Conservation (phyloP, 345 rosid genomes). For the Eucalyptus urophylla region DNA sequence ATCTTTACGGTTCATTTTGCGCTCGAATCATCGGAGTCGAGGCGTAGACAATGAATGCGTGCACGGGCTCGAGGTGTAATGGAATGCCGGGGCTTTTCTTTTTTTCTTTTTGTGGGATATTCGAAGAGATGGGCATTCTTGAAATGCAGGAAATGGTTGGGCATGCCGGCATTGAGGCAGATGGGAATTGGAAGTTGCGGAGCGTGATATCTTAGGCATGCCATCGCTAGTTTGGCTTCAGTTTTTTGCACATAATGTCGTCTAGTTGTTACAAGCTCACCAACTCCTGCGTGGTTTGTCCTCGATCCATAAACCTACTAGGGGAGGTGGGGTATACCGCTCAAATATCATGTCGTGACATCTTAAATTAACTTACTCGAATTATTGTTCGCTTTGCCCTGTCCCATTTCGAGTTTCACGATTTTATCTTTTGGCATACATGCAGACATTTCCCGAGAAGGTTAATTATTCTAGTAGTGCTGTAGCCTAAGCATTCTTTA, state of each 20-base stretch:
- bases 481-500: no score
- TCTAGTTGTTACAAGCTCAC: neutral
- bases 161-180: neutral
- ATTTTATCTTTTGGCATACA: no score
- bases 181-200: neutral
- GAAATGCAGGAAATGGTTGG: neutral
- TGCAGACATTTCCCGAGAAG: no score
- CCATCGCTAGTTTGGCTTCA: neutral
- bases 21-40: neutral
- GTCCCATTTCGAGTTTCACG: fast-evolving
- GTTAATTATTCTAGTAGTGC: no score
- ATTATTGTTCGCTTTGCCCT: fast-evolving
- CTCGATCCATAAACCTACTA: no score
- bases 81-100: neutral
- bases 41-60: neutral
- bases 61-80: neutral
- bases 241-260: neutral
- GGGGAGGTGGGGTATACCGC: no score
- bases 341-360: no score
- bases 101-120: neutral
- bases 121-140: neutral
- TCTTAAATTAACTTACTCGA: no score
- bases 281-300: no score
- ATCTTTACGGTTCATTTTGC: neutral
- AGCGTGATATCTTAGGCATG: neutral